These are phyloP conservation scores for Leccinum sublutescens DNA, from an alignment of 768 basidiomycete species.

Conservation along the genomic window DNA sequence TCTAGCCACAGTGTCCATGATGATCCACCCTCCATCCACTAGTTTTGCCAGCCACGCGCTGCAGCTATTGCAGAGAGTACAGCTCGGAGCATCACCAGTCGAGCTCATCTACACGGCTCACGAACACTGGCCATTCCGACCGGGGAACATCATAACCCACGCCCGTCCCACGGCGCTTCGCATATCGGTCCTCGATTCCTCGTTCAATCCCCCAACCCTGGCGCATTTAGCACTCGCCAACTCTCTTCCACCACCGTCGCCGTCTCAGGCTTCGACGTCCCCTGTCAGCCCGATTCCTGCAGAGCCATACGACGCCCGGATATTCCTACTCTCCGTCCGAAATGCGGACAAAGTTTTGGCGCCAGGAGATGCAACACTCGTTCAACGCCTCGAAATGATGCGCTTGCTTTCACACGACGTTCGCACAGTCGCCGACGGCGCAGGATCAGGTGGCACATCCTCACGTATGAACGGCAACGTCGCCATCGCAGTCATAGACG, in stretches of 20 bases:
- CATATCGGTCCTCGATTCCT: conserved; percentile 83
- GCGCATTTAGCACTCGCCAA: conserved; percentile 81
- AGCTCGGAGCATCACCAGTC: conserved; percentile 44
- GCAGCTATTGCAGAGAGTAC: conserved; percentile 34
- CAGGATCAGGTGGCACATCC: background rate
- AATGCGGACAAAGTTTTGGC: conserved; percentile 84
- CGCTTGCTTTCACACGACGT: conserved; percentile 56
- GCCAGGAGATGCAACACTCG: conserved; percentile 65
- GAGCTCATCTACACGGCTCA: conserved; percentile 66
- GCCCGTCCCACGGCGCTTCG: conserved; percentile 35
- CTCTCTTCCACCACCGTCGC: conserved; percentile 26
- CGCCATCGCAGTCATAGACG: conserved; percentile 80
- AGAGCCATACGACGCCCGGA: conserved; percentile 60
- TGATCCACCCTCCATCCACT: conserved; percentile 6
- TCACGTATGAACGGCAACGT: conserved; percentile 40
- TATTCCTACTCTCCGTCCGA: conserved; percentile 79
- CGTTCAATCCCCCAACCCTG: conserved; percentile 88
- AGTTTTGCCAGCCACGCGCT: conserved; percentile 23
- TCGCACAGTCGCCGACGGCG: background rate
- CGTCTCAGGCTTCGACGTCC: conserved; percentile 1
- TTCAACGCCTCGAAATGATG: conserved; percentile 91
- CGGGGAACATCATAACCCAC: conserved; percentile 11
- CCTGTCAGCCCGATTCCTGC: background rate
- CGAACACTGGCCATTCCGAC: conserved; percentile 60
- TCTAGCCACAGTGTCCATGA: background rate